Evolutionary conservation across 495 filamentous ascomycete genomes (phyloP).

Genomic region (Aspergillus asperescens): DNA sequence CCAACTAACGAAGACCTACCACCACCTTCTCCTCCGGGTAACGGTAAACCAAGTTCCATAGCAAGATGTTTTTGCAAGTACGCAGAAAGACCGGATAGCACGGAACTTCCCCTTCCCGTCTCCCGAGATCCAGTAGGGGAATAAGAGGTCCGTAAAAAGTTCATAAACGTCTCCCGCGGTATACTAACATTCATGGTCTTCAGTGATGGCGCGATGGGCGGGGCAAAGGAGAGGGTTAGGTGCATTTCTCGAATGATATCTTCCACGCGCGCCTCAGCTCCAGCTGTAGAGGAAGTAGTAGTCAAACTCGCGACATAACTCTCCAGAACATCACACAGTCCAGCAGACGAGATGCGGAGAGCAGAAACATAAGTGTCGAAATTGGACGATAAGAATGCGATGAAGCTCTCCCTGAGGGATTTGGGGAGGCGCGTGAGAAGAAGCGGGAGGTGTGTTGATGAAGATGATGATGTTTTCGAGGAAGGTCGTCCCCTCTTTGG

Average conservation of each 20-base stretch:
- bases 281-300: no score
- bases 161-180: conserved; percentile 28
- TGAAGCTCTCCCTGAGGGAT: conserved; percentile 45
- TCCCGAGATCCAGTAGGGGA: background rate
- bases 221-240: conserved; percentile 36
- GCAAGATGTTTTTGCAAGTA: conserved; percentile 48
- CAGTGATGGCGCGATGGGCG: conserved; percentile 36
- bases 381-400: conserved; percentile 42
- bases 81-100: conserved; percentile 37
- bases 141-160: conserved; percentile 19
- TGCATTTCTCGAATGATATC: conserved; percentile 37
- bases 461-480: background rate
- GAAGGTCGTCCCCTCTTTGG: background rate
- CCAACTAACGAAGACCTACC: conserved; percentile 12
- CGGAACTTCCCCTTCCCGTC: conserved; percentile 14
- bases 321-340: conserved; percentile 33
- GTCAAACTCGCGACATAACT: conserved; percentile 25
- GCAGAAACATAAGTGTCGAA: conserved; percentile 49
- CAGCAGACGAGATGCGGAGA: conserved; percentile 36
- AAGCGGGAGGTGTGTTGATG: conserved; percentile 46
- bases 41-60: conserved; percentile 35
- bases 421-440: conserved; percentile 49
- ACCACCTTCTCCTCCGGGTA: conserved; percentile 1
- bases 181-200: conserved; percentile 46
- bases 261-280: conserved; percentile 15